Evolutionary conservation across 306 rosid genomes (phyloP), one percentile per base, ranked within the genome.

Genomic region (Betula pendula): DNA sequence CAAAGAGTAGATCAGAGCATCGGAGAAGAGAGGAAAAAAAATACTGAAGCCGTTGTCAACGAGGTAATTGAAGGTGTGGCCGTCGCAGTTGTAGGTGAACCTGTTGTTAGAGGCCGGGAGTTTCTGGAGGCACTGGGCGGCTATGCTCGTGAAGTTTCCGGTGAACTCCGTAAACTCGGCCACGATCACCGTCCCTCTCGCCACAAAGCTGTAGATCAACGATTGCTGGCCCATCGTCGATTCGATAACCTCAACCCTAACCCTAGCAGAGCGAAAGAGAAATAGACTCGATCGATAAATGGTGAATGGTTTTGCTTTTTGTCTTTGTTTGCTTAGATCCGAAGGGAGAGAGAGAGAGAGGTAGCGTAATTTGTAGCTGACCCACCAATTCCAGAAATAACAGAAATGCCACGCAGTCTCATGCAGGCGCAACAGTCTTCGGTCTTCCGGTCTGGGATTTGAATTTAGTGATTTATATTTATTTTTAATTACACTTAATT

Each of bases 41-140:
- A 1, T 75, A 94, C 98, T 92, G 86, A 92, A 92, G 76, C 98
- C 98, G 60, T 85, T 90, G 58, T 94, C 92, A 80, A 85, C 95
- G 81, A 94, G 98, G 81, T 94, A 94, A 81, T 94, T 94, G 92
- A 94, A 94, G 72, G 98, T 94, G 88, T 94, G 98, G 35, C 95
- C 98, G 51, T 92, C 98, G 79, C 98, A 92, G 75, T 89, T 94
- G 80, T 94, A 94, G 65, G 95, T 94, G 85, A 94, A 94, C 87
- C 89, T 88, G 82, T 94, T 94, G 75, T 88, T 94, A 47, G 97
- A 79, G 66, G 98, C 88, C n/a, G 98, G 97, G 50, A 94, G 96
- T 85, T 94, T 92, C 83, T 94, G 98, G 66, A 94, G 96, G 85
- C 98, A 94, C 77, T 94, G 98, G 29, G 89, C 67, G 6, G 98